Evolutionary conservation across 306 rosid genomes (phyloP), one percentile per base, ranked within the genome.

Genomic region (Sicyos baderoa): DNA sequence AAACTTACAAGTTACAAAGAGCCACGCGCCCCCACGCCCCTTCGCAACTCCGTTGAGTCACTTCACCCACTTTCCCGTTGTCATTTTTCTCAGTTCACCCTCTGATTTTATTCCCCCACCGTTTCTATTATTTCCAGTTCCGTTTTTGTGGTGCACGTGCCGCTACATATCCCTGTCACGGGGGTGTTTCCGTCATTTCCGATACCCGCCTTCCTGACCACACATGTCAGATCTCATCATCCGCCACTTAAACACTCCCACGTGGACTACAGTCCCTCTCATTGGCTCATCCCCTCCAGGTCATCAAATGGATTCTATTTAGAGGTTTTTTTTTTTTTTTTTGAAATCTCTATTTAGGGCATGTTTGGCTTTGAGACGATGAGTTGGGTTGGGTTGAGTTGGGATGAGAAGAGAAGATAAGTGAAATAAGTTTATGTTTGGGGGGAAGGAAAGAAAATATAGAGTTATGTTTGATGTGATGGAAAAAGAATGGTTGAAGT

Each of bases 111-210:
- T 10, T 19, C 19, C 3, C 29, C 69, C 69, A 4, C 16, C 27
- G 51, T 19, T 42, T 19, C 25, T 63, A 8, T 11, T 1, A 17
- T 18, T 63, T 63, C 52, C 61, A 0, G 21, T 17, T 11, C 32
- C 19, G 9, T 25, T 23, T 57, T 23, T 35, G 54, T 66, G 71
- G 74, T 72, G 85, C 76, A 50, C 53, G 80, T 49, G 70, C 62
- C 54, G 10, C n/a, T 40, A 45, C 44, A 44, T 54, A 2, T 16
- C 18, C 12, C 51, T 14, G 6, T 47, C 12, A 1, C n/a, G 35
- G 27, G 60, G 80, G 67, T 13, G 70, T 4, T 15, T 35, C 22
- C 75, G 81, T 74, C 68, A 52, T 65, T 78, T 64, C 63, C 4
- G 0, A 0, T 4, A 62, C 52, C 6, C 23, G 7, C 16, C 49